Conservation (phyloP, 345 rosid genomes). For the Eucalyptus curtisii region DNA sequence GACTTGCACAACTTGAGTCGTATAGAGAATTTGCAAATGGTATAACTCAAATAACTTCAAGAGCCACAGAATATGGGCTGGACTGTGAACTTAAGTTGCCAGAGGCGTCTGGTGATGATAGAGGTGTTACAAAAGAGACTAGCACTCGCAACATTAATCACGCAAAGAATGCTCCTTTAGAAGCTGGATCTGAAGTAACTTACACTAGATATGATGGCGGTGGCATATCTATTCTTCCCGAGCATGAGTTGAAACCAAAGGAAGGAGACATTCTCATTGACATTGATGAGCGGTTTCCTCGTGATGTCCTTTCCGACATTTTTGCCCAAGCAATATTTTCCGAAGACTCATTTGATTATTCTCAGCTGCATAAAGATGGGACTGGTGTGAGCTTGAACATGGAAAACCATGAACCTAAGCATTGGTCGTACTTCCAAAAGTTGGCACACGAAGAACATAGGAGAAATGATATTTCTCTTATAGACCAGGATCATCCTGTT, state of each 20-base stretch:
- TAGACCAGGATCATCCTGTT: conserved; percentile 43
- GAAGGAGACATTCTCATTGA: conserved; percentile 51
- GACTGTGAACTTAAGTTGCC: not conserved
- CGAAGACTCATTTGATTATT: conserved; percentile 30
- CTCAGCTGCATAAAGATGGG: conserved; percentile 37
- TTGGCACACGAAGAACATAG: conserved; percentile 60
- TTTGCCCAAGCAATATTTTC: conserved; percentile 46
- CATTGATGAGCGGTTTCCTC: conserved; percentile 77
- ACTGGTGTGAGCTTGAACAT: conserved; percentile 57
- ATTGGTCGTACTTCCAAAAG: conserved; percentile 80
- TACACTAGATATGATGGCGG: not conserved
- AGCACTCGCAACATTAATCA: conserved; percentile 2
- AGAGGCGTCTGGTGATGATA: not conserved
- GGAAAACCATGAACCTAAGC: conserved; percentile 69
- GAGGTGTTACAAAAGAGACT: conserved; percentile 18
- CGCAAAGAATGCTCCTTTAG: not conserved
- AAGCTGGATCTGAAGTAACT: conserved; percentile 10
- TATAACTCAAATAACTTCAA: conserved; percentile 15
- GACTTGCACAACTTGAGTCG: conserved; percentile 20
- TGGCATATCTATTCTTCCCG: not conserved
- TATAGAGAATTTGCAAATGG: conserved; percentile 25
- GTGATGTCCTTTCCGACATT: conserved; percentile 70
- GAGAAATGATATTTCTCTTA: conserved; percentile 37
- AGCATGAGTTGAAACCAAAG: not conserved
- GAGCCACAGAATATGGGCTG: conserved; percentile 1